Conservation (phyloP, 2,329 filamentous ascomycete species). For the Verticillium isaacii region DNA sequence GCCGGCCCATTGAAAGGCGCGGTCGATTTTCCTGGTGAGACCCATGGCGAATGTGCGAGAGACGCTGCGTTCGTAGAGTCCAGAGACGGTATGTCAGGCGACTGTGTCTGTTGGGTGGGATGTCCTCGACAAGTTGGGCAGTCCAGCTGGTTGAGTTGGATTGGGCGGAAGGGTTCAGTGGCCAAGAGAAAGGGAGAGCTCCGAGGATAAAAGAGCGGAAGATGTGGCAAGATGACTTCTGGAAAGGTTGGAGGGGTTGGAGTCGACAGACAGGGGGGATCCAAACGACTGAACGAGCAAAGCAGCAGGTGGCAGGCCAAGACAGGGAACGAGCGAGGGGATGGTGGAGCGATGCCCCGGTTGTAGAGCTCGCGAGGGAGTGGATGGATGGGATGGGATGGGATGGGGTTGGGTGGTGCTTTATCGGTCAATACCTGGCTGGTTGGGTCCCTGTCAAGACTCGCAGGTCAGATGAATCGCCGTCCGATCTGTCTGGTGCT, state of each 20-base stretch:
- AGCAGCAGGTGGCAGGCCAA: background rate
- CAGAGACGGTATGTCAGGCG: no score
- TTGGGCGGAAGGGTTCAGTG: background rate
- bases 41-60: constrained; percentile 34
- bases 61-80: background rate
- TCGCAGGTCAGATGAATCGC: background rate
- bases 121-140: background rate
- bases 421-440: background rate
- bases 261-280: background rate
- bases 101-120: background rate
- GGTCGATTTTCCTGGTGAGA: constrained; percentile 81
- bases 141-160: background rate
- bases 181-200: background rate
- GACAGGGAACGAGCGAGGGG: background rate
- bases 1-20: constrained; percentile 96
- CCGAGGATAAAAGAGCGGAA: background rate
- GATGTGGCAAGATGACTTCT: background rate
- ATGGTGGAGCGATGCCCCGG: background rate
- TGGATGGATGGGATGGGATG: background rate
- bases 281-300: background rate
- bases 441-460: background rate
- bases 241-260: background rate
- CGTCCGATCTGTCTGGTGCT: background rate
- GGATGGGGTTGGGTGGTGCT: background rate
- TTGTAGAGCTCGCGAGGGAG: background rate